A percentile compares a stretch with the other conserved stretches of the same genome.
phyloP scores from a whole-genome alignment of 2,329 filamentous ascomycete species.

The Cladosporium sp. region DNA sequence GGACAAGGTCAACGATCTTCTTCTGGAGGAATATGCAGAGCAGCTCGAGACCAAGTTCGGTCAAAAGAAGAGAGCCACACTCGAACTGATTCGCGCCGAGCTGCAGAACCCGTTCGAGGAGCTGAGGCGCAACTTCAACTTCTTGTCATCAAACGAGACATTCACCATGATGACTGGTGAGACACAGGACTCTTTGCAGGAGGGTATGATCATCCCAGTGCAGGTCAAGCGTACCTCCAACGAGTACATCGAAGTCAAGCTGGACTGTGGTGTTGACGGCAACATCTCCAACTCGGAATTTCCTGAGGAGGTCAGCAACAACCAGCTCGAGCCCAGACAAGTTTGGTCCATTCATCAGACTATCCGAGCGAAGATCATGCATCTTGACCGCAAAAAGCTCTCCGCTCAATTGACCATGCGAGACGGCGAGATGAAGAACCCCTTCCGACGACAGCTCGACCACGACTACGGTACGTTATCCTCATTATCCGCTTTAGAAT shows the following conservation, averaged over 20 bases:
- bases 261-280: conserved; percentile 92
- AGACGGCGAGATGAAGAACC: conserved; percentile 71
- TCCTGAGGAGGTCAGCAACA: conserved; percentile 60
- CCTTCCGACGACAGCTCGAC: conserved; percentile 65
- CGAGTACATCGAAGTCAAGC: conserved; percentile 86
- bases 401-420: conserved; percentile 77
- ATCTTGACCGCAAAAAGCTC: conserved; percentile 82
- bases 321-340: conserved; percentile 47
- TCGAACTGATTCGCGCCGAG: conserved; percentile 94
- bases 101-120: conserved; percentile 92
- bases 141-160: conserved; percentile 68
- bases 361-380: conserved; percentile 79
- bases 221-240: conserved; percentile 83
- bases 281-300: conserved; percentile 79
- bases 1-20: conserved; percentile 91
- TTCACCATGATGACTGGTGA: conserved; percentile 98
- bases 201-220: conserved; percentile 90
- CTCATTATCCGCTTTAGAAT: too few species aligned
- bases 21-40: conserved; percentile 93
- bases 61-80: conserved; percentile 88
- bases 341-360: conserved; percentile 77
- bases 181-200: conserved; percentile 73
- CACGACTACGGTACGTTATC: conserved; percentile 44
- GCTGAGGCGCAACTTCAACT: conserved; percentile 72
- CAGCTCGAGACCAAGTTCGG: conserved; percentile 91